These are phyloP conservation scores for Talaromyces wortmannii DNA, from an alignment of 495 filamentous ascomycete genomes.

Conservation along the genomic window DNA sequence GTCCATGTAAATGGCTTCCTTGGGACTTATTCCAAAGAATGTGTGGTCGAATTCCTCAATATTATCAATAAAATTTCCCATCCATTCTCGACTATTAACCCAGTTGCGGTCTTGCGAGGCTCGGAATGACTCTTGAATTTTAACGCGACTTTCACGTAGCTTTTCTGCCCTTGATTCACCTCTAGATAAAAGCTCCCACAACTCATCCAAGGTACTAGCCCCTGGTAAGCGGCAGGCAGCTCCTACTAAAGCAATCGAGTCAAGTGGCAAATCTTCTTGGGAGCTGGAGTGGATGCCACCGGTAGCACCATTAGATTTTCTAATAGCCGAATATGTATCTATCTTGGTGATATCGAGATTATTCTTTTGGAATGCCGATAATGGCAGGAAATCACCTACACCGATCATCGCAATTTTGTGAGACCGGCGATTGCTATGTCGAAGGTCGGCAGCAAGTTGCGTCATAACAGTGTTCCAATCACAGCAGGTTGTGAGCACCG, in stretches of 20 bases:
- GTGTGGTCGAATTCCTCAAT: conserved; percentile 25
- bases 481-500: conserved; percentile 23
- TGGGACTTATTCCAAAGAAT: conserved; percentile 13
- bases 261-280: background rate
- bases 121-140: background rate
- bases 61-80: conserved; percentile 26
- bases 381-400: conserved; percentile 18
- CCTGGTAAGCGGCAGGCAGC: background rate
- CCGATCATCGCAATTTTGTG: conserved; percentile 19
- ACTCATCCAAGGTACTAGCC: background rate
- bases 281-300: background rate
- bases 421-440: background rate
- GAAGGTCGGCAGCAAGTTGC: conserved; percentile 15
- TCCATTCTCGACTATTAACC: conserved; percentile 3
- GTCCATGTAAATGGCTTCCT: conserved; percentile 17
- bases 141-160: background rate
- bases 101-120: background rate
- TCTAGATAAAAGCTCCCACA: background rate
- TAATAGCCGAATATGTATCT: background rate
- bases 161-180: background rate
- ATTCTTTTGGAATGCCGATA: conserved; percentile 17
- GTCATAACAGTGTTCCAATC: conserved; percentile 22
- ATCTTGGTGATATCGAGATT: conserved; percentile 16
- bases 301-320: background rate
- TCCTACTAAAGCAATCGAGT: background rate